Percentiles rank a stretch among this genome's conserved stretches.
These are phyloP conservation scores for Stenogyne calaminthoides DNA, from an alignment of 305 asterid species.

Conservation along the genomic window DNA sequence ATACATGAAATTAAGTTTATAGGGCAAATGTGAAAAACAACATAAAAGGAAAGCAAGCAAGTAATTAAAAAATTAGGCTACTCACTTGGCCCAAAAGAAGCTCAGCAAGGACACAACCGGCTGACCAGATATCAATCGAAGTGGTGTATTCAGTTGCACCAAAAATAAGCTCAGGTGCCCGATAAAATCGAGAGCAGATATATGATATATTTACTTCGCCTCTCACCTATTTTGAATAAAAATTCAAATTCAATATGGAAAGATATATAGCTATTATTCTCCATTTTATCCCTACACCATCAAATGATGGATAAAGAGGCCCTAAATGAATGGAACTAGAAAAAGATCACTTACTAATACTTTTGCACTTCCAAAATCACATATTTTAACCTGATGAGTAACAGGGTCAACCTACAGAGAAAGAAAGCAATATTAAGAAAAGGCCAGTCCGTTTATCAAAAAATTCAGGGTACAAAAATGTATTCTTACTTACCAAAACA, in stretches of 20 bases:
- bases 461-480: background rate
- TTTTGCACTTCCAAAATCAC: conserved; percentile 98
- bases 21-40: background rate
- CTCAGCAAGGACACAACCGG: conserved; percentile 97
- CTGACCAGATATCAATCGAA: conserved; percentile 97
- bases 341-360: conserved; percentile 62
- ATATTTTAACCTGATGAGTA: conserved; percentile 85
- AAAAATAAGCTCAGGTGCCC: conserved; percentile 97
- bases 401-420: conserved; percentile 68
- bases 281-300: conserved; percentile 2
- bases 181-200: conserved; percentile 92
- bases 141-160: conserved; percentile 94
- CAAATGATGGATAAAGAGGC: background rate
- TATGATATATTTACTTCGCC: conserved; percentile 94
- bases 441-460: background rate
- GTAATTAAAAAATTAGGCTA: conserved; percentile 8
- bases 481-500: conserved; percentile 62
- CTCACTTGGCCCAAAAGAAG: conserved; percentile 93
- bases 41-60: background rate
- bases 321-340: background rate
- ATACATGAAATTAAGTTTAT: conserved; percentile 29
- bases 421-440: conserved; percentile 20
- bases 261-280: background rate
- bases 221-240: conserved; percentile 53
- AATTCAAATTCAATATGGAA: background rate